Base-by-base conservation (phyloP, 2,329 filamentous ascomycete genomes). In the Cytospora piceae region DNA sequence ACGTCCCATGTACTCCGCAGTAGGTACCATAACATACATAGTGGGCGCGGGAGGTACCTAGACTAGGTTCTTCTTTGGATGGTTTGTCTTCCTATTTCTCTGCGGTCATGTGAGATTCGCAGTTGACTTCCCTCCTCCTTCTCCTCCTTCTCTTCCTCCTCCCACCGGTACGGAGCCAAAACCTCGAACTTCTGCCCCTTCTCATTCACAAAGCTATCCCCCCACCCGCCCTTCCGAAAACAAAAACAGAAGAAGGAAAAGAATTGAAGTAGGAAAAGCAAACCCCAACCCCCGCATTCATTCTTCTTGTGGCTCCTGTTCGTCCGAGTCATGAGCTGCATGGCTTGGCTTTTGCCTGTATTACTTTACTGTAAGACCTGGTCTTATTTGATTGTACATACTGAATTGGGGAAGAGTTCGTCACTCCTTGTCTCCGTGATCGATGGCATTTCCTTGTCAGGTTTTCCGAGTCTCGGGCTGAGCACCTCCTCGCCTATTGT, bases 361-460 rank as follows among this genome's bases (percentile, higher is more conserved):
- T 49, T 49, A 22, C 46, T 49, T 49, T 49, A 22, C 46, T 49
- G 46, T 49, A 14, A 49, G 46, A 49, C 46, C 46, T 12, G 46
- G 46, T 49, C 46, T 49, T 49, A 49, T 49, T 46, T 9, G 22
- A 4, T 49, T 5, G 3, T 49, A n/a, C n/a, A n/a, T 5, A n/a
- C 39, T 46, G 39, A 5, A 9, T 32, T 8, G 7, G 11, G 32
- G 11, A 22, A 22, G 42, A 22, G 8, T 22, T 9, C n/a, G 42
- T 49, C 6, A 8, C 32, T 34, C n/a, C n/a, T n/a, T n/a, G n/a
- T n/a, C n/a, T 22, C n/a, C 20, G 42, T 22, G 37, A 39, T 20
- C 14, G 4, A 39, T 39, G 37, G 17, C 37, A 39, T 39, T 39
- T 39, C 37, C 15, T 39, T 11, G 6, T 12, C 32, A 12, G 11